Conservation (phyloP, 176 grass and related monocot species). For the Carex kokanica region DNA sequence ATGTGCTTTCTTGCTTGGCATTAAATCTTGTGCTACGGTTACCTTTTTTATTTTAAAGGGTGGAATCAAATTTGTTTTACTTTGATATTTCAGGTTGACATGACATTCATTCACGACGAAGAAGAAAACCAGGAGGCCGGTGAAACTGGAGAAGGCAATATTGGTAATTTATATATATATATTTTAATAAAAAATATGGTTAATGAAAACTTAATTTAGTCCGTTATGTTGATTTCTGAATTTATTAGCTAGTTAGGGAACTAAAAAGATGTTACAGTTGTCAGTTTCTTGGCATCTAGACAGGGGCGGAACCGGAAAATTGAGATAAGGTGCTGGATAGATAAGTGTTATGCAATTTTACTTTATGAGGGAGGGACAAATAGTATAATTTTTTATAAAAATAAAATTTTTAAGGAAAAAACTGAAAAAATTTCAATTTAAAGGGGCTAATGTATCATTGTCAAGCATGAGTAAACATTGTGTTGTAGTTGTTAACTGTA, state of each 20-base stretch:
- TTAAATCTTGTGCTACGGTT: background rate
- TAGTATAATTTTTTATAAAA: too few species aligned
- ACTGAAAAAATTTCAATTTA: too few species aligned
- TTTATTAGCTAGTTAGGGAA: background rate
- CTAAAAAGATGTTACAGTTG: background rate
- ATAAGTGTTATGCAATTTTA: too few species aligned
- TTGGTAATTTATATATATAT: constrained; percentile 25
- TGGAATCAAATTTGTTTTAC: background rate
- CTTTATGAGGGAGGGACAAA: too few species aligned
- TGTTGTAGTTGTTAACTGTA: background rate
- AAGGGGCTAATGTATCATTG: too few species aligned
- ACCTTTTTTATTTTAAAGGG: background rate
- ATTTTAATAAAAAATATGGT: background rate
- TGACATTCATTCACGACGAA: constrained; percentile 32
- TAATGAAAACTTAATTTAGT: background rate
- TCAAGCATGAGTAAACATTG: background rate
- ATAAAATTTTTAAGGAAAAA: too few species aligned
- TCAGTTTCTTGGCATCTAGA: background rate
- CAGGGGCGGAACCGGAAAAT: too few species aligned
- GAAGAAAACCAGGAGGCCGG: constrained; percentile 30
- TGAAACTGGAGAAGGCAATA: constrained; percentile 35
- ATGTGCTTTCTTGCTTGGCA: background rate
- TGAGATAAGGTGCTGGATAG: too few species aligned
- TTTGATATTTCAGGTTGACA: constrained; percentile 55
- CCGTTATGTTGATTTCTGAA: background rate